Conservation (phyloP, 2,329 filamentous ascomycete species). For the Zymoseptoria crescenta region DNA sequence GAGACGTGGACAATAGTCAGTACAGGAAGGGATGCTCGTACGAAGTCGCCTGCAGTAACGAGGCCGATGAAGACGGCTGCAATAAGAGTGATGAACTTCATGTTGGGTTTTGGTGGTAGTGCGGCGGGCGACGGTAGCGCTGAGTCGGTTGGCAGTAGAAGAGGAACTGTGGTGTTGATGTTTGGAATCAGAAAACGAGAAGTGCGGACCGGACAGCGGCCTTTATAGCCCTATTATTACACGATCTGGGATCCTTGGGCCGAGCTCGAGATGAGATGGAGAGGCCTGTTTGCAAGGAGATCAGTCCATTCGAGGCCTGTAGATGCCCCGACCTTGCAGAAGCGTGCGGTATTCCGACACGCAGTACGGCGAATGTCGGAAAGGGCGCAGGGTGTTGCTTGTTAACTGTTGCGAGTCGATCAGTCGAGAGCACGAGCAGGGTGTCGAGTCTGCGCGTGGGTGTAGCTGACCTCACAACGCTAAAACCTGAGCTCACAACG, state of each 20-base stretch:
- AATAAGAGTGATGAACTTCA: background rate
- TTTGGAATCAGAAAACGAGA: background rate
- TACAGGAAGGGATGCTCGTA: background rate
- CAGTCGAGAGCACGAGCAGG: background rate
- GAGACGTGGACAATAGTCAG: background rate
- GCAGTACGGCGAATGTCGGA: background rate
- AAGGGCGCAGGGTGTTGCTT: background rate
- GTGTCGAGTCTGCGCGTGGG: background rate
- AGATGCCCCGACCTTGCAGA: background rate
- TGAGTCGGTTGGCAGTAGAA: background rate
- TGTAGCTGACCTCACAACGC: no score
- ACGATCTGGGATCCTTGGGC: background rate
- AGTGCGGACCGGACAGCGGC: background rate
- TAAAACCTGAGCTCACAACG: no score
- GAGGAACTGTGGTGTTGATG: background rate
- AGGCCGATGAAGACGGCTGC: background rate
- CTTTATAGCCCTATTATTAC: background rate
- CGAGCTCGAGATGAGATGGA: background rate
- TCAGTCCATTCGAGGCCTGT: background rate
- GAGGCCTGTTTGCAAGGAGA: background rate
- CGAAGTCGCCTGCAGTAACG: background rate
- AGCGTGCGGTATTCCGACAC: background rate
- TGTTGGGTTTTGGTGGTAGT: background rate
- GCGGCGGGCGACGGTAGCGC: no score
- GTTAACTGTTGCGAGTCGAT: background rate